Evolutionary conservation across 257 asterid genomes (phyloP).

Genomic region (Jacaranda copaia): DNA sequence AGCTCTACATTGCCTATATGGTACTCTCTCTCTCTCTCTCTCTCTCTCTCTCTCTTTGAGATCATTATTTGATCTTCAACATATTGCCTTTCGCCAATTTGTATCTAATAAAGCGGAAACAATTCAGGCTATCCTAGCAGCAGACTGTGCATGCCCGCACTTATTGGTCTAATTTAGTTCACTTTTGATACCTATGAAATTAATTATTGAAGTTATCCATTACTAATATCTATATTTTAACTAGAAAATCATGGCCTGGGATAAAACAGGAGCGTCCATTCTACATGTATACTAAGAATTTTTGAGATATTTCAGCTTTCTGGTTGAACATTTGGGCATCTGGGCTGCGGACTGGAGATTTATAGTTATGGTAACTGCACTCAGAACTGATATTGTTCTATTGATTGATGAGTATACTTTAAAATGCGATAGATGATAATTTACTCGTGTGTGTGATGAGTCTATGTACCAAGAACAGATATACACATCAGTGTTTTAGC

Average conservation of each 20-base stretch:
- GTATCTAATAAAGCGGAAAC: background rate
- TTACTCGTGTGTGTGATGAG: background rate
- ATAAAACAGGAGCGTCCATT: background rate
- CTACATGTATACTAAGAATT: background rate
- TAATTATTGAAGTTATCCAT: background rate
- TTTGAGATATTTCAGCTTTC: background rate
- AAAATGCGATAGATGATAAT: background rate
- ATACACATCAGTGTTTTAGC: background rate
- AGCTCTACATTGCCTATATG: no score
- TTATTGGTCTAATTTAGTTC: background rate
- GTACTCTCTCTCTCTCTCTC: background rate
- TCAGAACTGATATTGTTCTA: slow-evolving; percentile 1
- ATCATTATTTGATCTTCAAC: background rate
- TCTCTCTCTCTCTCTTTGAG: background rate
- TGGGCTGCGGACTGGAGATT: background rate
- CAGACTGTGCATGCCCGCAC: background rate
- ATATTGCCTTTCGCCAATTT: background rate
- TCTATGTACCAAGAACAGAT: background rate
- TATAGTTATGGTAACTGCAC: background rate
- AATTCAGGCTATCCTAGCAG: background rate
- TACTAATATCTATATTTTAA: background rate
- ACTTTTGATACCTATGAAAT: background rate
- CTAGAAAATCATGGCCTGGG: background rate
- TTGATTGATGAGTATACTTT: background rate
- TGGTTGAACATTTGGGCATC: background rate